Evolutionary conservation across 2,329 filamentous ascomycete species (phyloP).

Genomic region (Karstenula rhodostoma): DNA sequence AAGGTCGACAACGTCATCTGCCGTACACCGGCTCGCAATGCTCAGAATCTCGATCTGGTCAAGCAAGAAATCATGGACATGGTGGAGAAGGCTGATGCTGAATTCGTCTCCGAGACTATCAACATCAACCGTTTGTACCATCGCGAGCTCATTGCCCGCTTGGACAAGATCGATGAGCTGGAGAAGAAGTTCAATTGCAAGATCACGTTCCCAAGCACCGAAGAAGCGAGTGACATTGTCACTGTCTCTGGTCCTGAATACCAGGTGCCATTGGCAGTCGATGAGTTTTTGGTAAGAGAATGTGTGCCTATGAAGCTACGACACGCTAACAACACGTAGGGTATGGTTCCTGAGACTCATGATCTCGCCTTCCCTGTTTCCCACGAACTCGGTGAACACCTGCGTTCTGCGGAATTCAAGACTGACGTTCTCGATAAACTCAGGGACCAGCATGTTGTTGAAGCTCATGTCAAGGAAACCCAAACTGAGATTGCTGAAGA

Average conservation of each 20-base stretch:
- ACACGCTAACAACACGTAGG: constrained; percentile 59
- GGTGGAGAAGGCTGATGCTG: constrained; percentile 97
- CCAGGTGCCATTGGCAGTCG: constrained; percentile 95
- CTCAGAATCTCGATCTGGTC: constrained; percentile 93
- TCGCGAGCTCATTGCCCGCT: constrained; percentile 87
- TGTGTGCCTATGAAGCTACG: neutral
- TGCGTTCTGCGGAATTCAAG: constrained; percentile 82
- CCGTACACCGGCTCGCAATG: constrained; percentile 94
- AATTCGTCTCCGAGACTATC: constrained; percentile 94
- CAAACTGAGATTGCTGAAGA: constrained; percentile 52
- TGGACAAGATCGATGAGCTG: constrained; percentile 88
- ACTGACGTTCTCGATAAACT: constrained; percentile 83
- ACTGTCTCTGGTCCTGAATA: constrained; percentile 96
- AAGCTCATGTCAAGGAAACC: constrained; percentile 73
- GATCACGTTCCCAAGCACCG: constrained; percentile 96
- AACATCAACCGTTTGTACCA: constrained; percentile 95
- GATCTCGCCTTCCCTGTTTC: constrained; percentile 85
- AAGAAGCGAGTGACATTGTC: constrained; percentile 95
- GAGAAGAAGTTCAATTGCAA: constrained; percentile 99
- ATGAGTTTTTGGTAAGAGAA: constrained; percentile 79
- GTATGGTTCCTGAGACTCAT: constrained; percentile 97
- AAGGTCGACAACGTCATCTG: constrained; percentile 99
- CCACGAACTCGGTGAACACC: constrained; percentile 77
- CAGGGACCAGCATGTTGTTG: constrained; percentile 90
- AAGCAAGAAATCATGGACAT: constrained; percentile 99